These are phyloP conservation scores for Carex littledalei DNA, from an alignment of 176 grass and related monocot genomes.

Conservation along the genomic window DNA sequence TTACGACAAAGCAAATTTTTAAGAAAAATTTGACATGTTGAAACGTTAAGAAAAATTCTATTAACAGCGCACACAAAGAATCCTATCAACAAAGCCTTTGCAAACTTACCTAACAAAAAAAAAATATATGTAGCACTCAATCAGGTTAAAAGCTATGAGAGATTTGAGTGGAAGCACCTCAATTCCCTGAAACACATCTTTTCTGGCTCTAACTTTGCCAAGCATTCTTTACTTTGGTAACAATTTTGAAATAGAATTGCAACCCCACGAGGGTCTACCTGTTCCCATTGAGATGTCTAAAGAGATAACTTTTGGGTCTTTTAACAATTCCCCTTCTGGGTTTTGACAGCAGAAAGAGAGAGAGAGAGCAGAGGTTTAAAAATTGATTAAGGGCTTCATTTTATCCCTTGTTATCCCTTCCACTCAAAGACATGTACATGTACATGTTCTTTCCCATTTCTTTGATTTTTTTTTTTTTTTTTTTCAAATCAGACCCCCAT, in stretches of 20 bases:
- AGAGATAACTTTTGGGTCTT: not conserved
- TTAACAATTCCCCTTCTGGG: conserved; percentile 1
- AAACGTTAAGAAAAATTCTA: not conserved
- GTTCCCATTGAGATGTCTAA: conserved; percentile 10
- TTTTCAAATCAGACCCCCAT: conserved; percentile 16
- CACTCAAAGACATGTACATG: conserved; percentile 59
- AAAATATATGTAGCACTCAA: not conserved
- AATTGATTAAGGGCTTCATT: conserved; percentile 24
- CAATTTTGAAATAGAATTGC: conserved; percentile 21
- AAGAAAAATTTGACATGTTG: not conserved
- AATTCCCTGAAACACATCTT: conserved; percentile 25
- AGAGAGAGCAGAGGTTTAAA: conserved; percentile 4
- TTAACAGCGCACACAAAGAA: not conserved
- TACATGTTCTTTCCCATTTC: conserved; percentile 39
- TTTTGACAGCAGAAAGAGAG: conserved; percentile 11
- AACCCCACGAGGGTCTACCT: conserved; percentile 32
- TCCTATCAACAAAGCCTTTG: not conserved
- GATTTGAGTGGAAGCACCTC: conserved; percentile 17
- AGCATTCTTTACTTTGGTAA: conserved; percentile 25
- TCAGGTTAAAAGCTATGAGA: not conserved
- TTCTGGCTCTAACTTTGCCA: conserved; percentile 9
- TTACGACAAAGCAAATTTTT: too few species aligned
- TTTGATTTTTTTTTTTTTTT: conserved; percentile 33
- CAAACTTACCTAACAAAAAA: conserved; percentile 10
- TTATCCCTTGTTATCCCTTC: conserved; percentile 49